A percentile compares a stretch with the other conserved stretches of the same genome.
Conservation (phyloP, 2,329 filamentous ascomycete species). For the Neurospora crassa region DNA sequence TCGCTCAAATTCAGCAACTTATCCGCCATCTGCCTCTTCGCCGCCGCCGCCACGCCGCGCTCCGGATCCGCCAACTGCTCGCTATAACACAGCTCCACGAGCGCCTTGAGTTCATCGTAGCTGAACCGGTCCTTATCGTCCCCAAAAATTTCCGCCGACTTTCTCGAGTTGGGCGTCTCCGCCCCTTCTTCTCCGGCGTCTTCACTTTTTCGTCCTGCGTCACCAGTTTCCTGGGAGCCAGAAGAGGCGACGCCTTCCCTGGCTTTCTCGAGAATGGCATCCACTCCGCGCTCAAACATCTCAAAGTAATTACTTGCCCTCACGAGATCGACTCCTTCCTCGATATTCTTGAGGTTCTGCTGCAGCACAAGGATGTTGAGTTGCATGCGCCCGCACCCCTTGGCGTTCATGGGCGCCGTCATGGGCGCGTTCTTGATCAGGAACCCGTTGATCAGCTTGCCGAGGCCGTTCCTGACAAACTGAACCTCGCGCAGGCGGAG, state of each 20-base stretch:
- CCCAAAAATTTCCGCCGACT: conserved; percentile 14
- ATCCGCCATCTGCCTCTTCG: conserved; percentile 60
- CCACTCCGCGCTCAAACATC: conserved; percentile 56
- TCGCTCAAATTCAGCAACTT: conserved; percentile 62
- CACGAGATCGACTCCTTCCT: conserved; percentile 55
- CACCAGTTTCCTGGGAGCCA: conserved; percentile 22
- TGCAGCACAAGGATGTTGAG: conserved; percentile 92
- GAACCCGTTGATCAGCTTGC: conserved; percentile 67
- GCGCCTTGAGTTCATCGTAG: conserved; percentile 56
- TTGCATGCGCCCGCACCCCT: conserved; percentile 79
- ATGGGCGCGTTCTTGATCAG: conserved; percentile 63
- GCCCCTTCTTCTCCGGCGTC: conserved; percentile 9
- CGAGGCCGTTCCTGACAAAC: conserved; percentile 70
- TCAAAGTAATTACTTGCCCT: conserved; percentile 59
- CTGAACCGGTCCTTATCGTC: conserved; percentile 36
- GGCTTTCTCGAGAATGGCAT: conserved; percentile 54
- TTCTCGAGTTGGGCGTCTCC: not conserved
- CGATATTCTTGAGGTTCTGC: conserved; percentile 93
- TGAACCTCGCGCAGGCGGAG: conserved; percentile 60
- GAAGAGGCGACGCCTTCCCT: conserved; percentile 31
- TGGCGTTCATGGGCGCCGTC: conserved; percentile 73
- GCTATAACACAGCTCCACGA: conserved; percentile 59
- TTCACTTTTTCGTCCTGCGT: conserved; percentile 8
- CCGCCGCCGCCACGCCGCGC: conserved; percentile 56
- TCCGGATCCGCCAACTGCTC: conserved; percentile 57